Evolutionary conservation across 306 rosid species (phyloP).

Genomic region (Styphnolobium japonicum): DNA sequence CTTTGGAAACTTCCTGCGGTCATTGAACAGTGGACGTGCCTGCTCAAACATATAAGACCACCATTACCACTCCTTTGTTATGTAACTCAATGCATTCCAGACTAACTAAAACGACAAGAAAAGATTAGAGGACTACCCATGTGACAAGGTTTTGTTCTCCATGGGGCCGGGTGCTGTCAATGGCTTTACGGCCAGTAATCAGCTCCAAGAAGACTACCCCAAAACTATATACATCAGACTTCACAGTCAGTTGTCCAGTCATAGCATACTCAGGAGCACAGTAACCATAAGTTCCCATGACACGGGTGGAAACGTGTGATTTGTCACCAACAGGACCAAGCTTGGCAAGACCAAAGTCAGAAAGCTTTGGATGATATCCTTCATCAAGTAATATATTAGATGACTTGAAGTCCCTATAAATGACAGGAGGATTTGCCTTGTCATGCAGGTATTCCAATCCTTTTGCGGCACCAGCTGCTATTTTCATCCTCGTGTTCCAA

Average conservation of each 20-base stretch:
- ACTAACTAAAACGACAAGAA: slow-evolving; percentile 17
- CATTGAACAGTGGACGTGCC: slow-evolving; percentile 96
- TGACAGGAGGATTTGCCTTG: slow-evolving; percentile 78
- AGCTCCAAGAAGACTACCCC: slow-evolving; percentile 88
- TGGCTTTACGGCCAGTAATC: slow-evolving; percentile 92
- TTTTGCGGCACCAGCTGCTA: slow-evolving; percentile 73
- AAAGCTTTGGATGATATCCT: slow-evolving; percentile 74
- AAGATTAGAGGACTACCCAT: slow-evolving; percentile 58
- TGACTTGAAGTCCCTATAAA: slow-evolving; percentile 76
- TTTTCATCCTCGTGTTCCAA: slow-evolving; percentile 78
- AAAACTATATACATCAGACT: slow-evolving; percentile 84
- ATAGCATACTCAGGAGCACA: slow-evolving; percentile 84
- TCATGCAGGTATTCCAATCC: slow-evolving; percentile 78
- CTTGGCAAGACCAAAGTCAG: slow-evolving; percentile 84
- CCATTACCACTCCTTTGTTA: slow-evolving; percentile 17
- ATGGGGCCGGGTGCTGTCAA: slow-evolving; percentile 72
- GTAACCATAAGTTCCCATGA: slow-evolving; percentile 81
- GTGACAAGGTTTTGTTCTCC: slow-evolving; percentile 95
- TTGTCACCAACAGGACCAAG: slow-evolving; percentile 80
- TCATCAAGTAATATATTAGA: slow-evolving; percentile 73
- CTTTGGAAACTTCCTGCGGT: slow-evolving; percentile 82
- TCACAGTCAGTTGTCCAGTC: slow-evolving; percentile 83
- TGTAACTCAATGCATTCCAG: neutral
- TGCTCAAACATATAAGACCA: slow-evolving; percentile 36
- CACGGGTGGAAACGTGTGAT: slow-evolving; percentile 79